Evolutionary conservation across 2,329 filamentous ascomycete genomes (phyloP).

Genomic region (Colletotrichum viniferum): DNA sequence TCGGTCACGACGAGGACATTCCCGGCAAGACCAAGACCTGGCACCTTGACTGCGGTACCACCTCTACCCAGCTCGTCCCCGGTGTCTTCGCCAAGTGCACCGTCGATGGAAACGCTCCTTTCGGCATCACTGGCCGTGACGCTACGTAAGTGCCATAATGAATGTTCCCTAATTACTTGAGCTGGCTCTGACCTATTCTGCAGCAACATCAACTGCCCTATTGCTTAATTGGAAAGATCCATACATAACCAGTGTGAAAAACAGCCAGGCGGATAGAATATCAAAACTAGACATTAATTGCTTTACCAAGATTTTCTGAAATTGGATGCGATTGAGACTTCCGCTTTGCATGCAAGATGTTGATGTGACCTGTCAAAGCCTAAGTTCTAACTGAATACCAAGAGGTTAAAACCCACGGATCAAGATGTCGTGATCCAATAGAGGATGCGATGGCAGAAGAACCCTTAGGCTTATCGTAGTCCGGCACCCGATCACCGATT

Average conservation of each 20-base stretch:
- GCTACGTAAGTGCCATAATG: neutral
- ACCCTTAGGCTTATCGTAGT: neutral
- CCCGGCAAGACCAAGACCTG: neutral
- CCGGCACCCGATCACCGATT: neutral
- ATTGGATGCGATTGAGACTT: neutral
- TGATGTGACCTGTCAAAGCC: neutral
- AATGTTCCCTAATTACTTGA: too few species aligned
- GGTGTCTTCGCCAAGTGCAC: conserved; percentile 18
- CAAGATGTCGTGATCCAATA: neutral
- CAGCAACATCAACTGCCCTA: conserved; percentile 13
- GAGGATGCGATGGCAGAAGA: neutral
- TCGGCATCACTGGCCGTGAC: neutral
- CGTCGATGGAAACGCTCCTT: neutral
- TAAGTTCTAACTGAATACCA: neutral
- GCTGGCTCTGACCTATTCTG: neutral
- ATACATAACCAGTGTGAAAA: neutral
- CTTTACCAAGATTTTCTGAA: neutral
- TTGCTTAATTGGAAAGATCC: neutral
- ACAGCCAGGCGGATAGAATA: neutral
- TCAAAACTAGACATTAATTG: neutral
- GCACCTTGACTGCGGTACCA: conserved; percentile 6
- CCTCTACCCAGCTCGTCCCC: neutral
- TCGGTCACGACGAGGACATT: neutral
- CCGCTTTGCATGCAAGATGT: neutral
- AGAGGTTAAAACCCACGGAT: neutral